Conservation (phyloP, 805 yeast species). For the Wickerhamiella dianesei region DNA sequence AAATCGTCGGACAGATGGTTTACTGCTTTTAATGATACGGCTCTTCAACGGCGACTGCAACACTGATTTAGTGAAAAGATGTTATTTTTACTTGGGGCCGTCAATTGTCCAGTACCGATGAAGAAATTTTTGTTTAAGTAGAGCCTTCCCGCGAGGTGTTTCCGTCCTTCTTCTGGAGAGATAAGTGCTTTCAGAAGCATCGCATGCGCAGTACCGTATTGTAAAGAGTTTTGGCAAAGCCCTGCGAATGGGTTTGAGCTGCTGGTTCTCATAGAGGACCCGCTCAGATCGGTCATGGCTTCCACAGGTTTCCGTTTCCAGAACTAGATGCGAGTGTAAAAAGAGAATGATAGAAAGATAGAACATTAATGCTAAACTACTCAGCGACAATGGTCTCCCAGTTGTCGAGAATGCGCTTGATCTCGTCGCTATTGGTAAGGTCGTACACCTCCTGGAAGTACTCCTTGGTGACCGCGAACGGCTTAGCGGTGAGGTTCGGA, state of each 20-base stretch:
- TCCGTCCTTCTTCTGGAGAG: no score
- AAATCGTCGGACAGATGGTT: constrained; percentile 19
- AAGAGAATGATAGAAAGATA: background rate
- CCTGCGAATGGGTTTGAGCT: no score
- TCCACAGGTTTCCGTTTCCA: background rate
- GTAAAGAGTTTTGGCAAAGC: no score
- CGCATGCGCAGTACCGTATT: no score
- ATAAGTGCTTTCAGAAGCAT: no score
- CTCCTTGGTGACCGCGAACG: constrained; percentile 90
- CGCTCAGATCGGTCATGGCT: background rate
- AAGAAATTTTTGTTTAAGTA: no score
- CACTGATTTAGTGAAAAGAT: background rate
- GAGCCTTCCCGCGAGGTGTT: no score
- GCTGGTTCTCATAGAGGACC: background rate
- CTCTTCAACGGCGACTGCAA: constrained; percentile 15
- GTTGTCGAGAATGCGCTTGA: constrained; percentile 79
- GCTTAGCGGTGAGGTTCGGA: constrained; percentile 97
- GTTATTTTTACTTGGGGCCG: background rate
- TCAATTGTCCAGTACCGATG: no score
- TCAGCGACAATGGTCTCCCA: constrained; percentile 63
- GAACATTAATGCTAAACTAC: background rate
- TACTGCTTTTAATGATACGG: constrained; percentile 22
- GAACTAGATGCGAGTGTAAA: background rate
- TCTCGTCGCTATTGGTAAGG: constrained; percentile 81
- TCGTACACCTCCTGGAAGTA: constrained; percentile 93